A percentile compares a stretch with the other conserved stretches of the same genome.
These are phyloP conservation scores for Aegilops sharonensis DNA, from an alignment of 176 grass and related monocot genomes.

Conservation along the genomic window DNA sequence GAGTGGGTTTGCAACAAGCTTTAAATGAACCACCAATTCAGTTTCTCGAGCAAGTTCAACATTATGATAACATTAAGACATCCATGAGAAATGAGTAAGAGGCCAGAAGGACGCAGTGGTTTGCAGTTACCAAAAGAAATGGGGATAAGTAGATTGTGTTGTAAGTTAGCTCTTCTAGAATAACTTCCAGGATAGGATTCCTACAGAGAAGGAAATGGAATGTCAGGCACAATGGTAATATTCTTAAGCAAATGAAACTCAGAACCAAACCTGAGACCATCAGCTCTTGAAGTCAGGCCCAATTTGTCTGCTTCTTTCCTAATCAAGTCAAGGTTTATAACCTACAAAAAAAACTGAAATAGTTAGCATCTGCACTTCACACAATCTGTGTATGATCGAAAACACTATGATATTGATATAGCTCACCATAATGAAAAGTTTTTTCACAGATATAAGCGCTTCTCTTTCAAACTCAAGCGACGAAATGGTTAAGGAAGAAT, in stretches of 20 bases:
- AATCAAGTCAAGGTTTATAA: constrained; percentile 78
- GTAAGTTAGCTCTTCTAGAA: constrained; percentile 93
- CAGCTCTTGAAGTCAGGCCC: constrained; percentile 71
- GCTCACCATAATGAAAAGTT: constrained; percentile 73
- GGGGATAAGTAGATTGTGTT: constrained; percentile 56
- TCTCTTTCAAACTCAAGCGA: constrained; percentile 53
- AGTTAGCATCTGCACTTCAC: constrained; percentile 15
- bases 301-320: constrained; percentile 77
- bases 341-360: constrained; percentile 41
- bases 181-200: constrained; percentile 72
- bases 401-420: neutral
- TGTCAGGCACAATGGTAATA: constrained; percentile 18
- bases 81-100: neutral
- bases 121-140: constrained; percentile 74
- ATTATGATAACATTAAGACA: constrained; percentile 9
- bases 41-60: constrained; percentile 19
- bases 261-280: constrained; percentile 57
- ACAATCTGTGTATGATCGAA: constrained; percentile 30
- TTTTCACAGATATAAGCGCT: constrained; percentile 53
- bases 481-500: constrained; percentile 51
- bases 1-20: no score
- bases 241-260: constrained; percentile 9
- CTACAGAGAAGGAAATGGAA: constrained; percentile 45
- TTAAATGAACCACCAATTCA: constrained; percentile 2
- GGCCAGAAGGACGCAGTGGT: constrained; percentile 19